Conservation (phyloP, 306 rosid genomes). For the Mimosa bimucronata region DNA sequence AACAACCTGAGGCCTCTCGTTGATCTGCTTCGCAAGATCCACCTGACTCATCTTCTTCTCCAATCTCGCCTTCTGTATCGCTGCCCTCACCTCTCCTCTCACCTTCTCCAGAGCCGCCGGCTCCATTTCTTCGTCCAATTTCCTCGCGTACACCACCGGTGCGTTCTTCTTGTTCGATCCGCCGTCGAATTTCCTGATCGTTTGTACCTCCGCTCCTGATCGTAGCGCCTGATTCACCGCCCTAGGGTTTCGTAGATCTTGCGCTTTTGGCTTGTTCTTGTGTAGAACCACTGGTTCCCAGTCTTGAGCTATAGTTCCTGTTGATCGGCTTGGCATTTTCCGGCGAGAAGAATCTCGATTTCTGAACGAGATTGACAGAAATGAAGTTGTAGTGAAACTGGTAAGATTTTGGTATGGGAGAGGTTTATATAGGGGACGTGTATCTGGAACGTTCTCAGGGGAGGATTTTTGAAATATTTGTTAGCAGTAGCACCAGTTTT, state of each 20-base stretch:
- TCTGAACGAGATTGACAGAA: background rate
- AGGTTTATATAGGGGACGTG: slow-evolving; percentile 20
- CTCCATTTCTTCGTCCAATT: slow-evolving; percentile 75
- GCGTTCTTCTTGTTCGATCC: slow-evolving; percentile 63
- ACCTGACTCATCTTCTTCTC: slow-evolving; percentile 83
- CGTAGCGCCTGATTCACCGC: slow-evolving; percentile 79
- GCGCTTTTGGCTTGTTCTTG: slow-evolving; percentile 63
- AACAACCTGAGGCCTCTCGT: slow-evolving; percentile 76
- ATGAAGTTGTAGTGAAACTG: background rate
- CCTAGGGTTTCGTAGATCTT: slow-evolving; percentile 65
- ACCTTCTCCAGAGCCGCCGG: slow-evolving; percentile 72
- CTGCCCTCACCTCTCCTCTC: slow-evolving; percentile 57
- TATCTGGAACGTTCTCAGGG: slow-evolving; percentile 45
- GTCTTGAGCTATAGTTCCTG: slow-evolving; percentile 68
- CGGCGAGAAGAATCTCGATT: background rate
- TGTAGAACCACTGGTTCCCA: slow-evolving; percentile 80
- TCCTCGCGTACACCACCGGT: slow-evolving; percentile 55
- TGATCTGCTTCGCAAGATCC: slow-evolving; percentile 77
- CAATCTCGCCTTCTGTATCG: slow-evolving; percentile 80
- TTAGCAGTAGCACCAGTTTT: background rate
- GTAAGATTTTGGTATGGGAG: accelerated
- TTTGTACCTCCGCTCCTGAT: slow-evolving; percentile 58
- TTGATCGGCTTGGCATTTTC: slow-evolving; percentile 70
- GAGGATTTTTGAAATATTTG: background rate
- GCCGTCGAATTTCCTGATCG: slow-evolving; percentile 67